These are phyloP conservation scores for Karstenula rhodostoma DNA, from an alignment of 2,329 filamentous ascomycete genomes.

Conservation along the genomic window DNA sequence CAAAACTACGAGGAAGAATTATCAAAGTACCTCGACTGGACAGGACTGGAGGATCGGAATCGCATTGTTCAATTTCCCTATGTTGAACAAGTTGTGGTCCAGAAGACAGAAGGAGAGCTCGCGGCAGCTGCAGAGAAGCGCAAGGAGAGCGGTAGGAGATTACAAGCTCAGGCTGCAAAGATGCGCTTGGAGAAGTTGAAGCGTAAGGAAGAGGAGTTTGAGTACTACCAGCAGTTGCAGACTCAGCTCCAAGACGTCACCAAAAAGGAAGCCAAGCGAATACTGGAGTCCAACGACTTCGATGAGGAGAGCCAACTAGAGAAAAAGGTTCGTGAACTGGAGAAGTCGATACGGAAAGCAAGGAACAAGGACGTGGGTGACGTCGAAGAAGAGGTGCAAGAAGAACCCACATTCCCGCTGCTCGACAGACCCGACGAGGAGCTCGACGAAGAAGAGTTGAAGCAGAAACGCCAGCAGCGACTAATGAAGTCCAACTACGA, in stretches of 20 bases:
- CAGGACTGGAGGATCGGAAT: conserved; percentile 87
- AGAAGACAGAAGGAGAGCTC: conserved; percentile 95
- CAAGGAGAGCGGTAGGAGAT: conserved; percentile 87
- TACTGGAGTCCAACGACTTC: conserved; percentile 89
- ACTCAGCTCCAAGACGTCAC: conserved; percentile 71
- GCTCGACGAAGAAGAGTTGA: conserved; percentile 88
- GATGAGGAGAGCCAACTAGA: conserved; percentile 90
- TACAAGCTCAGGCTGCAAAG: conserved; percentile 96
- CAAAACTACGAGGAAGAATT: conserved; percentile 83
- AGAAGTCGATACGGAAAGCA: conserved; percentile 87
- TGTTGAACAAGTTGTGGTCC: conserved; percentile 86
- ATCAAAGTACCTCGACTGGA: conserved; percentile 83
- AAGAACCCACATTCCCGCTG: conserved; percentile 84
- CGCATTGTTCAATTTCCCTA: conserved; percentile 91
- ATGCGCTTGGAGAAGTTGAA: conserved; percentile 96
- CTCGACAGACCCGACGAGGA: conserved; percentile 91
- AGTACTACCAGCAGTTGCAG: conserved; percentile 90
- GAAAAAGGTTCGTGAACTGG: conserved; percentile 84
- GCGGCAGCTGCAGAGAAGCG: conserved; percentile 90
- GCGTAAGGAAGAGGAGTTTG: conserved; percentile 92
- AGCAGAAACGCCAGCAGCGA: conserved; percentile 90
- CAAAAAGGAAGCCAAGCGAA: conserved; percentile 88
- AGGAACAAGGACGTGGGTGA: conserved; percentile 92
- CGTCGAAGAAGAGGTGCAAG: conserved; percentile 77
- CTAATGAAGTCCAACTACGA: conserved; percentile 95